These are phyloP conservation scores for Glonium stellatum DNA, from an alignment of 495 filamentous ascomycete genomes.

Conservation along the genomic window DNA sequence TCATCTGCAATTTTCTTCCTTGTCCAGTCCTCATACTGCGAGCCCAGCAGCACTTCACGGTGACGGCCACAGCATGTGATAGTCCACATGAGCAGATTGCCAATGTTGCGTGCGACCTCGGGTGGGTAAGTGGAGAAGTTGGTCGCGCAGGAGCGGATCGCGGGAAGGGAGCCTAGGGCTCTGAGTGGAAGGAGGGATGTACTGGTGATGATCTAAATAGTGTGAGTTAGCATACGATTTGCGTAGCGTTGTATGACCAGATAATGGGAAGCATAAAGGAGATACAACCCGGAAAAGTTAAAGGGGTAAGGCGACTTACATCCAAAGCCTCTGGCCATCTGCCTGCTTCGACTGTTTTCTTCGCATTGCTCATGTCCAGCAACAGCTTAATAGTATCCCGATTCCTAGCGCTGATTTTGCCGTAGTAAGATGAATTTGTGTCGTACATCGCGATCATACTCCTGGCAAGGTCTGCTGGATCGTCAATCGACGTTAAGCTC, in stretches of 20 bases:
- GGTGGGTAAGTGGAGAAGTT: slow-evolving; percentile 65
- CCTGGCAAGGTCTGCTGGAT: slow-evolving; percentile 68
- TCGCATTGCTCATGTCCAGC: slow-evolving; percentile 70
- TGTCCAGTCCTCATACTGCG: slow-evolving; percentile 64
- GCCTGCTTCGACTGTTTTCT: slow-evolving; percentile 57
- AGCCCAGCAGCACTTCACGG: slow-evolving; percentile 56
- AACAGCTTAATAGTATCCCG: slow-evolving; percentile 64
- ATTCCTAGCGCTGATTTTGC: slow-evolving; percentile 58
- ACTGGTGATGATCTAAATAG: slow-evolving; percentile 57
- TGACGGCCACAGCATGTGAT: slow-evolving; percentile 74
- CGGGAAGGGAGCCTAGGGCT: slow-evolving; percentile 58
- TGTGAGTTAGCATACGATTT: neutral
- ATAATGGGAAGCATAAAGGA: neutral
- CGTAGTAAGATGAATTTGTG: slow-evolving; percentile 62
- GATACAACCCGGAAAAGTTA: neutral
- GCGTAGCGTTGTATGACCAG: neutral
- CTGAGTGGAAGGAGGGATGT: slow-evolving; percentile 74
- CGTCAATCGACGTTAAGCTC: slow-evolving; percentile 78
- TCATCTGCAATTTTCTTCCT: slow-evolving; percentile 61
- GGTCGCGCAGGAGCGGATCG: slow-evolving; percentile 67
- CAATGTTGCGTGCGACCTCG: slow-evolving; percentile 76
- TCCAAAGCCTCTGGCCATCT: slow-evolving; percentile 74
- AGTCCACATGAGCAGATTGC: slow-evolving; percentile 85
- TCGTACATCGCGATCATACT: slow-evolving; percentile 80
- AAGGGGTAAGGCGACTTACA: slow-evolving; percentile 48